These are phyloP conservation scores for Corynespora cassiicola DNA, from an alignment of 2,329 filamentous ascomycete genomes.

Conservation along the genomic window DNA sequence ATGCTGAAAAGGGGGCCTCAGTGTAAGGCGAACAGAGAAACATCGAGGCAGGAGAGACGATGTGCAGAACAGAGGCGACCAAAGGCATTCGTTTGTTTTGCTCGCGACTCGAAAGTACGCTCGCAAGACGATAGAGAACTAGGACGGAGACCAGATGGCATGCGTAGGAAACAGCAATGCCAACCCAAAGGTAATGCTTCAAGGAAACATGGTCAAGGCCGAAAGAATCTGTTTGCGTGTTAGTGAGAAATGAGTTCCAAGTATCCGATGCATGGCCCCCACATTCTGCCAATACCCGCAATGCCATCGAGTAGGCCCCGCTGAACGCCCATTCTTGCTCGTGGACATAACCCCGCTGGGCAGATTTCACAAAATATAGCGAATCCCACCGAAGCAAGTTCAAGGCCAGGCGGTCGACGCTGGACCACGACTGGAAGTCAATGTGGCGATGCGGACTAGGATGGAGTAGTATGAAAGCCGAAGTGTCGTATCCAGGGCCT, in stretches of 20 bases:
- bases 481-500: slow-evolving; percentile 79
- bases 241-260: no score
- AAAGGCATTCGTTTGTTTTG: slow-evolving; percentile 63
- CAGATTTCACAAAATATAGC: slow-evolving; percentile 73
- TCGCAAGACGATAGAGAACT: slow-evolving; percentile 71
- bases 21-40: slow-evolving; percentile 89
- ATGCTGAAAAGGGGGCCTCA: slow-evolving; percentile 78
- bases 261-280: no score
- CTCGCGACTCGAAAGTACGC: slow-evolving; percentile 52
- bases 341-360: slow-evolving; percentile 70
- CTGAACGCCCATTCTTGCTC: slow-evolving; percentile 91
- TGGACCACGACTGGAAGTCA: slow-evolving; percentile 20
- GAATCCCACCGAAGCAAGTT: slow-evolving; percentile 81
- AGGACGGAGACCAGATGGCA: slow-evolving; percentile 79
- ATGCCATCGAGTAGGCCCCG: slow-evolving; percentile 57
- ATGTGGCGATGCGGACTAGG: slow-evolving; percentile 23
- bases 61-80: slow-evolving; percentile 74
- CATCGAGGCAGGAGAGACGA: slow-evolving; percentile 84
- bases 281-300: slow-evolving; percentile 51
- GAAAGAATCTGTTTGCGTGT: no score
- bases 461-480: slow-evolving; percentile 61
- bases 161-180: slow-evolving; percentile 71
- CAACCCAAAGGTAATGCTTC: slow-evolving; percentile 57
- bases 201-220: slow-evolving; percentile 19
- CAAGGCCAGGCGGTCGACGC: slow-evolving; percentile 50